phyloP scores from a whole-genome alignment of 768 basidiomycete species.

The Boletus edulis region DNA sequence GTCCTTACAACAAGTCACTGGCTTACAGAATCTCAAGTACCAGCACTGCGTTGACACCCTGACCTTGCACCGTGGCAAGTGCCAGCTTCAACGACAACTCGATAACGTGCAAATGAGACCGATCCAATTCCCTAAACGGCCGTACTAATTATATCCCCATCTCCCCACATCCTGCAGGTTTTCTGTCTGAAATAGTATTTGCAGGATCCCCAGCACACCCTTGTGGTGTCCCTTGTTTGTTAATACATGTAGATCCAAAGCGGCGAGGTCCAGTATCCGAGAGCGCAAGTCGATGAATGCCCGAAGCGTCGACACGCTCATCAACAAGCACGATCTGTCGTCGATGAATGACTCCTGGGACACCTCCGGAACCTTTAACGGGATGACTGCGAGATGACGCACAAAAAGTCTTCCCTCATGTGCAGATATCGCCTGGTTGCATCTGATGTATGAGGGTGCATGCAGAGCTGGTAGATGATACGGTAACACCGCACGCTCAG shows the following conservation, averaged over 20 bases:
- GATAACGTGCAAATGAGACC: constrained; percentile 81
- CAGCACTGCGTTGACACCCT: too few species aligned
- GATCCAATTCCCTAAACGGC: constrained; percentile 68
- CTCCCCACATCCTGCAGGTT: constrained; percentile 42
- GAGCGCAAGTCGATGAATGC: constrained; percentile 83
- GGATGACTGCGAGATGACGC: constrained; percentile 74
- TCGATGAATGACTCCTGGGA: constrained; percentile 46
- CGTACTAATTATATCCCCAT: constrained; percentile 36
- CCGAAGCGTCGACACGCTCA: constrained; percentile 64
- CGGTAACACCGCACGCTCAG: constrained; percentile 85
- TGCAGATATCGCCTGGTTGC: constrained; percentile 83
- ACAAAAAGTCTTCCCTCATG: constrained; percentile 87
- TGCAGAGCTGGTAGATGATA: constrained; percentile 81
- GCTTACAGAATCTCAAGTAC: too few species aligned
- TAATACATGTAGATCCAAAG: constrained; percentile 85
- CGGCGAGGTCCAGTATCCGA: constrained; percentile 79
- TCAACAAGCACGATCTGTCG: constrained; percentile 67
- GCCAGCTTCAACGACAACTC: constrained; percentile 39
- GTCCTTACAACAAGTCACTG: too few species aligned
- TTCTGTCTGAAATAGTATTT: constrained; percentile 76
- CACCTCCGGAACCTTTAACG: constrained; percentile 56
- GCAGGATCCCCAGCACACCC: constrained; percentile 68
- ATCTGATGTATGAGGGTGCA: constrained; percentile 80
- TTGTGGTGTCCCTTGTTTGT: constrained; percentile 77
- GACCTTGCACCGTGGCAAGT: too few species aligned